Evolutionary conservation across 352 stramenopile species (phyloP).

Genomic region (Phytophthora pistaciae): DNA sequence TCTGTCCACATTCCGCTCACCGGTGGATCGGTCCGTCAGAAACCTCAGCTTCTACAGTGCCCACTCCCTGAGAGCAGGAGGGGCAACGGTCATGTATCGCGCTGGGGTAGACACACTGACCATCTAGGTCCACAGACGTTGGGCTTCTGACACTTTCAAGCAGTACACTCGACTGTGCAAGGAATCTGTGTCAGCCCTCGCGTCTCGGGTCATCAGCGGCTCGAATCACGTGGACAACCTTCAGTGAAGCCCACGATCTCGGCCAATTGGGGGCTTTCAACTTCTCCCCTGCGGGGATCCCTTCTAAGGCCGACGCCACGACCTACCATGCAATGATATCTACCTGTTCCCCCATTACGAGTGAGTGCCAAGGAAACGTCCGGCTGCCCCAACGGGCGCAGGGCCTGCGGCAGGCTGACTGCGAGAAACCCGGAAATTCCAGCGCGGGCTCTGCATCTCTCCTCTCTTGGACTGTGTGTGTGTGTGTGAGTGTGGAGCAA

Average conservation of each 20-base stretch:
- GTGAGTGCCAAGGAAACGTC: too few species aligned
- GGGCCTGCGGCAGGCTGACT: too few species aligned
- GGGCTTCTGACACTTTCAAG: conserved; percentile 20
- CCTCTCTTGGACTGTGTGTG: too few species aligned
- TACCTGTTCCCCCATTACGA: too few species aligned
- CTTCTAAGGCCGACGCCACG: too few species aligned
- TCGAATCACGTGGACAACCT: neutral
- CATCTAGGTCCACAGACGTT: conserved; percentile 16
- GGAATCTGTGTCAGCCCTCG: conserved; percentile 5
- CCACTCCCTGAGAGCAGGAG: conserved; percentile 13
- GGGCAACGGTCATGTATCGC: neutral
- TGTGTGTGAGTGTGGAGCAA: too few species aligned
- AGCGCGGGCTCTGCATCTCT: conserved; percentile 52
- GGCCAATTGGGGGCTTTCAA: neutral
- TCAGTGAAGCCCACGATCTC: neutral
- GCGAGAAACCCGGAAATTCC: too few species aligned
- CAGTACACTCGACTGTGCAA: conserved; percentile 11
- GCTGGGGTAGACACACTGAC: conserved; percentile 2
- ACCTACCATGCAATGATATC: neutral
- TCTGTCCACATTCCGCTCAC: conserved; percentile 15
- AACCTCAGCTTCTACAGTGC: conserved; percentile 2
- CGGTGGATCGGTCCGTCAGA: neutral
- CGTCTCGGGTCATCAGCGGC: conserved; percentile 2
- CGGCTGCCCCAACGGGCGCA: too few species aligned
- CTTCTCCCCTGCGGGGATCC: too few species aligned